Evolutionary conservation across 805 yeast species (phyloP).

Genomic region (Vanderwaltozyma yarrowii): DNA sequence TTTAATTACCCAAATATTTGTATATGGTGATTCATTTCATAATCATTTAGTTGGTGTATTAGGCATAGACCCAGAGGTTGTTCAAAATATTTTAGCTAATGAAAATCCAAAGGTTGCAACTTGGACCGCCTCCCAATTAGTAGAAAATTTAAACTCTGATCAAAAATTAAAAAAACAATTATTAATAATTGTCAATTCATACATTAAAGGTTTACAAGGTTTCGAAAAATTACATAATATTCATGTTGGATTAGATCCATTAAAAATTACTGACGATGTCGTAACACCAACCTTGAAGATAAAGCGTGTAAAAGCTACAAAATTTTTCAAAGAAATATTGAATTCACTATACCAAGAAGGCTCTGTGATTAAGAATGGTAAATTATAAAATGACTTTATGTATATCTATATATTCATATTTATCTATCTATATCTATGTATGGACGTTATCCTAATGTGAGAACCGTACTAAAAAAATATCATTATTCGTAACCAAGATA

Average conservation of each 20-base stretch:
- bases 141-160: conserved; percentile 14
- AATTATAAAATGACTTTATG: conserved; percentile 2
- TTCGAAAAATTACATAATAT: conserved; percentile 55
- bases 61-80: conserved; percentile 47
- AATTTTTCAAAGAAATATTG: conserved; percentile 33
- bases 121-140: conserved; percentile 24
- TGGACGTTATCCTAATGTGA: too few relatives aligned
- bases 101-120: conserved; percentile 25
- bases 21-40: conserved; percentile 54
- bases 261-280: conserved; percentile 49
- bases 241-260: conserved; percentile 44
- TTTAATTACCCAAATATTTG: conserved; percentile 42
- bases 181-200: conserved; percentile 14
- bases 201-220: conserved; percentile 38
- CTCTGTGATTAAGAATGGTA: conserved; percentile 23
- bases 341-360: conserved; percentile 42
- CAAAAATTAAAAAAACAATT: conserved; percentile 10
- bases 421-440: too few relatives aligned
- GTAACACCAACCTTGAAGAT: conserved; percentile 60
- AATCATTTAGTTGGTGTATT: conserved; percentile 48
- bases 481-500: too few relatives aligned
- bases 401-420: too few relatives aligned
- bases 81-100: conserved; percentile 24
- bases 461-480: too few relatives aligned
- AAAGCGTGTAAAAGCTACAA: conserved; percentile 41